These are phyloP conservation scores for Brassica juncea DNA, from an alignment of 345 rosid genomes.

Conservation along the genomic window DNA sequence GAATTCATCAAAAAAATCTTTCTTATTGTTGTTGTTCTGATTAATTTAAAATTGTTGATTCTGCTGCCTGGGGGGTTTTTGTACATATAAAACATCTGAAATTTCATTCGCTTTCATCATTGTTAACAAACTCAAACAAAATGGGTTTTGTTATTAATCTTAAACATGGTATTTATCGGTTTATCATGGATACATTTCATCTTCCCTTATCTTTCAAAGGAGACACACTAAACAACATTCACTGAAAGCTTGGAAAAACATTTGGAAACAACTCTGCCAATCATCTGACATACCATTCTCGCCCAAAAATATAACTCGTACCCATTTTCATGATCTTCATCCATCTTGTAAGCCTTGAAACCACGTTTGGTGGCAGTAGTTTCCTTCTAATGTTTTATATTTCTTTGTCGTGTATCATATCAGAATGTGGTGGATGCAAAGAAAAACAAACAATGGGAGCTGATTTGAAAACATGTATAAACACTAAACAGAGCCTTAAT, in stretches of 20 bases:
- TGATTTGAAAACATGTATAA: too few relatives aligned
- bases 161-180: background rate
- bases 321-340: constrained; percentile 37
- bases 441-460: background rate
- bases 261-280: too few relatives aligned
- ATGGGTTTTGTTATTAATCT: background rate
- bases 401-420: background rate
- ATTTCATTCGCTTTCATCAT: constrained; percentile 34
- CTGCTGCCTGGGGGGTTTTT: constrained; percentile 27
- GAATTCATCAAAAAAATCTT: background rate
- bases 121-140: constrained; percentile 1
- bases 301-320: constrained; percentile 29
- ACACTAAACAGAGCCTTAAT: too few relatives aligned
- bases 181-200: background rate
- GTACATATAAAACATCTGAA: constrained; percentile 32
- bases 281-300: background rate
- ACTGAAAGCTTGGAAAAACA: too few relatives aligned
- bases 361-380: background rate
- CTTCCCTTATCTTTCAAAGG: background rate
- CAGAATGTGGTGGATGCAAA: too few relatives aligned
- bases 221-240: too few relatives aligned
- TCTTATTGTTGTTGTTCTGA: constrained; percentile 28
- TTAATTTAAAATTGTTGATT: constrained; percentile 25
- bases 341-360: constrained; percentile 43
- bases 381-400: background rate